Base-by-base conservation (phyloP, 2,329 filamentous ascomycete species). In the Pseudodiploospora longispora region DNA sequence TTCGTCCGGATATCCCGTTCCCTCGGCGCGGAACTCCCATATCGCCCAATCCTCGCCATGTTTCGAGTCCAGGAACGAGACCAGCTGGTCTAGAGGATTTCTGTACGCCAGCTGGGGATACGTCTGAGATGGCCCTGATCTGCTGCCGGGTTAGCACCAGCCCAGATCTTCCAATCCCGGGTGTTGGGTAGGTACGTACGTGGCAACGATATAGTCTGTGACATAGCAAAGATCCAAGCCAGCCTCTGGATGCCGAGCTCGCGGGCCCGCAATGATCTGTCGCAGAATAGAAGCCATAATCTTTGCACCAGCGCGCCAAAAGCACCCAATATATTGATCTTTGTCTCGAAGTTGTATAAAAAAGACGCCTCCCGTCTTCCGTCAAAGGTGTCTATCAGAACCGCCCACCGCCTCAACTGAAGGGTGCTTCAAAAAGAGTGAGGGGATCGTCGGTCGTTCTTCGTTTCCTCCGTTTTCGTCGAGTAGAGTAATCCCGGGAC, bases 11-110 rank as follows among this genome's bases (percentile, higher is more conserved):
- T 98, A 98, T 1, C 93, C 93, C 0, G 93, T 96, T 5, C 93
- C 93, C 63, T 98, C 93, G 32, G 89, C 93, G 38, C 93, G 83
- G 56, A 98, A 98, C 67, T 98, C 93, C 88, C 91, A 98, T 57
- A 98, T 95, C 3, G 85, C 82, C 93, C 93, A 98, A 50, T 93
- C 71, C 28, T 80, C 68, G 29, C 77, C 83, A 65, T 98, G 93
- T 57, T 89, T 87, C 37, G 75, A 70, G 65, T 97, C 88, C 50
- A 98, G 82, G 62, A 91, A 98, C 51, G 79, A 77, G 47, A 97
- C 87, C 27, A 98, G 79, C 34, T 83, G 78, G 59, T 94, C 84
- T 40, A 95, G 82, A 0, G 91, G 91, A 60, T 95, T 98, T 59
- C 93, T 87, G 67, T 97, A 98, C 48, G 88, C 89, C 51, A 85